Base-by-base conservation (phyloP, 106 monocot species). In the Triglochin maritima region DNA sequence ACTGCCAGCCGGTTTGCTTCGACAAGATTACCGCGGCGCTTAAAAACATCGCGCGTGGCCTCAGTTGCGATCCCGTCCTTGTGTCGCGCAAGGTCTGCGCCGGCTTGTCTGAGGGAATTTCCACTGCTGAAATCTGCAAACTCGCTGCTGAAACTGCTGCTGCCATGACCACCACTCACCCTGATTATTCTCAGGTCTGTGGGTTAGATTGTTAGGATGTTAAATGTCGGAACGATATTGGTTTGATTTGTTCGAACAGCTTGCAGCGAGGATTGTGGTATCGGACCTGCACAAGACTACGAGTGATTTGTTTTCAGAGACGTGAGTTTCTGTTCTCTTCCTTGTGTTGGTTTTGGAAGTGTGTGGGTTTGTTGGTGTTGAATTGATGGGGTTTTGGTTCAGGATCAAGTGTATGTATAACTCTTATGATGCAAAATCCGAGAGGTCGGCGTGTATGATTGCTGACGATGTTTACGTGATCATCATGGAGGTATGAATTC, bases 11-110 rank as follows among this genome's bases (percentile, higher is more conserved):
- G 5, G 96, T 96, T 7, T 91, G 91, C 73, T 96, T 96, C 78
- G 96, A 96, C 84, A 96, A 96, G 88, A 96, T 96, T 74, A 96
- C 91, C n/a, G 96, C 96, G 29, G 52, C 88, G 60, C 66, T 96
- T 44, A 96, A 91, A 91, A 96, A 84, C 78, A 66, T 94, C 52
- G 89, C 89, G 70, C 89, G 87, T n/a, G 94, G 94, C 7, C 79
- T 94, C 63, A 94, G 72, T 77, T 94, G 94, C 75, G 94, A 94
- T 64, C 89, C 89, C 2, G 84, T 89, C 13, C 82, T 89, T 17
- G 85, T 94, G 4, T 79, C 94, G 1, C 94, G 91, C 76, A 96
- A 96, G 75, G 96, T 94, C 12, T 89, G 94, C 64, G 89, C 82
- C 6, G 94, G 94, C 0, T 84, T 94, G 3, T 89, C 89, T 79